Conservation (phyloP, 768 basidiomycete species). For the Mycena latifolia region DNA sequence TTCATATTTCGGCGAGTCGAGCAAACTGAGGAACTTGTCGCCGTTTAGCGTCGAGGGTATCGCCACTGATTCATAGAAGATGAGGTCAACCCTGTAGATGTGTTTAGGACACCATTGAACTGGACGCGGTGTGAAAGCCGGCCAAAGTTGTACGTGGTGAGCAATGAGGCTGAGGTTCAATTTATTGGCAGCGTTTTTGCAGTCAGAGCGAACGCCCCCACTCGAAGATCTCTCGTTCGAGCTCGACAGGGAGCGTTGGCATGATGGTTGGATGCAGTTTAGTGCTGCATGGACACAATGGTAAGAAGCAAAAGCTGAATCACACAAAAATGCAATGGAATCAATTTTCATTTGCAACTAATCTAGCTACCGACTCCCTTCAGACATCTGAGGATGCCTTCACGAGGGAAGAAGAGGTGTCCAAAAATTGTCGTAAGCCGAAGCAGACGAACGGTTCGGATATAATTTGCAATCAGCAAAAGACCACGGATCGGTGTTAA, state of each 20-base stretch:
- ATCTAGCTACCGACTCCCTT: constrained; percentile 18
- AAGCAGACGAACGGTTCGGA: constrained; percentile 95
- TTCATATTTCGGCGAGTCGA: background rate
- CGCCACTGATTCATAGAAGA: background rate
- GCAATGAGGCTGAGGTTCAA: constrained; percentile 16
- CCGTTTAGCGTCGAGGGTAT: background rate
- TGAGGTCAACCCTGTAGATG: constrained; percentile 3
- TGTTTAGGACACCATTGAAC: background rate
- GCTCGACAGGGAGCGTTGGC: constrained; percentile 5
- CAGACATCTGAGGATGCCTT: constrained; percentile 30
- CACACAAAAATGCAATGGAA: background rate
- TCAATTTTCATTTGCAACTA: background rate
- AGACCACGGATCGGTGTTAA: constrained; percentile 95
- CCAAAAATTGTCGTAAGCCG: constrained; percentile 94
- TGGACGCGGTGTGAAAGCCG: too few relatives aligned
- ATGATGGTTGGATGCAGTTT: too few relatives aligned
- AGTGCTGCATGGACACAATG: too few relatives aligned
- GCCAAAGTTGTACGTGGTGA: constrained; percentile 23
- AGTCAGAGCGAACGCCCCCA: background rate
- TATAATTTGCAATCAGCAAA: constrained; percentile 98
- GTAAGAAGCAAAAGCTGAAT: background rate
- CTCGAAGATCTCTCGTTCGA: constrained; percentile 20
- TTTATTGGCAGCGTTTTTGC: background rate
- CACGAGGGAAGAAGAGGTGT: constrained; percentile 54
- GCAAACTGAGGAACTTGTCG: constrained; percentile 2